Evolutionary conservation across 2,329 filamentous ascomycete genomes (phyloP), one percentile per base, ranked within the genome.

Genomic region (Scopulariopsis brevicaulis): DNA sequence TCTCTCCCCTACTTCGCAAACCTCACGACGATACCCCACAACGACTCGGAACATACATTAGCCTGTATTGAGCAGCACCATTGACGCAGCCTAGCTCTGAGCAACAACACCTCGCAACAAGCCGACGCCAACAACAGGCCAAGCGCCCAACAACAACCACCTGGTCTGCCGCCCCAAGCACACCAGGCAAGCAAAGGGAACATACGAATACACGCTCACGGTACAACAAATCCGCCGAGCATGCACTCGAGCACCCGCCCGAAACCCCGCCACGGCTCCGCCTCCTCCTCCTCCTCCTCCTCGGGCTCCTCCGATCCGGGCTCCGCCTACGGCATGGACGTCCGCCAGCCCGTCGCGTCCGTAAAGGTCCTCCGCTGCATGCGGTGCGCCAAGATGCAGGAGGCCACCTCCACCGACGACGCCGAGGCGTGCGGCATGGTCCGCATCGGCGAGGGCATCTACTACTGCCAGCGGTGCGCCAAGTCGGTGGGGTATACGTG

Each of bases 381-480:
- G 67, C 79, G 83, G 59, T 84, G 81, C 66, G 77, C 80, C 50
- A 77, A 78, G 59, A 76, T 78, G 58, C 81, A 81, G 58, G 83
- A 86, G 72, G 76, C 79, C 32, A 83, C 82, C 8, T 77, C 79
- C 10, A 83, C 80, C 35, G 82, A 85, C 67, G 81, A 85, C 68
- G 73, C 77, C 55, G 73, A 71, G 62, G 73, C 79, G 51, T 79
- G 74, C 59, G 83, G 82, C 61, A 86, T 86, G 83, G 78, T 86
- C 15, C 77, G 79, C 65, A 82, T 86, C 61, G 81, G 82, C 1
- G 79, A 81, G 68, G 84, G 84, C 68, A 78, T 85, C 60, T 85
- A 85, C 73, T 86, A 86, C 70, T 86, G 83, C 71, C 75, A 79
- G 60, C 76, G 81, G 40, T 86, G 83, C 67, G 83, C 83, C 60